Evolutionary conservation across 352 stramenopile genomes (phyloP).

Genomic region (Phytophthora quininea): DNA sequence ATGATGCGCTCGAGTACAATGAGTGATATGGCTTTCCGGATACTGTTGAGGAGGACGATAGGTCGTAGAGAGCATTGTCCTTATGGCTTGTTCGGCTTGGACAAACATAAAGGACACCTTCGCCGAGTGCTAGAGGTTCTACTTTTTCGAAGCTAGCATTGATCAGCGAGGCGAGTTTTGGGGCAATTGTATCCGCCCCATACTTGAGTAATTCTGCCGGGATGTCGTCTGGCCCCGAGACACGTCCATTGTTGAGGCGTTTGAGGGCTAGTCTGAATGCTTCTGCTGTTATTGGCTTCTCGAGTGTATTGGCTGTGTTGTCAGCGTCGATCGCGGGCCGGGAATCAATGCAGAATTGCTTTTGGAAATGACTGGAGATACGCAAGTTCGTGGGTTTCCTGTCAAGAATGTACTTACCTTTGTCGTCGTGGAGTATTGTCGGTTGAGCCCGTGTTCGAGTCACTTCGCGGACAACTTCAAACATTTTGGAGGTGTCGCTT

Average conservation of each 20-base stretch:
- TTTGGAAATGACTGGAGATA: background rate
- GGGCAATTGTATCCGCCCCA: background rate
- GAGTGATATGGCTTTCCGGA: background rate
- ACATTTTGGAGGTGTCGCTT: background rate
- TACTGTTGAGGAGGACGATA: conserved; percentile 15
- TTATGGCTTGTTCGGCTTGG: conserved; percentile 3
- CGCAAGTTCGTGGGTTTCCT: background rate
- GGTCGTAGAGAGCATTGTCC: conserved; percentile 6
- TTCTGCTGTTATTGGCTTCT: background rate
- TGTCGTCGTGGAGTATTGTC: background rate
- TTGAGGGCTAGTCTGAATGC: background rate
- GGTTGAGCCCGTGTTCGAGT: background rate
- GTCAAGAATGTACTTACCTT: background rate
- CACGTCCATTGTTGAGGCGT: background rate
- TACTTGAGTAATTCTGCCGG: conserved; percentile 16
- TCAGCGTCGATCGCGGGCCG: background rate
- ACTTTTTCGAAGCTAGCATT: conserved; percentile 8
- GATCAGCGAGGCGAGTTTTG: background rate
- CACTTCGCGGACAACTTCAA: background rate
- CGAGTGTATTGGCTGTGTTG: background rate
- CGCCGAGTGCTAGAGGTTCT: conserved; percentile 1
- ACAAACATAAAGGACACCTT: conserved; percentile 4
- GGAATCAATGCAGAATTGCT: background rate
- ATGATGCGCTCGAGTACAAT: conserved; percentile 4
- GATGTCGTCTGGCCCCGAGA: conserved; percentile 4